Conservation (phyloP, 2,329 filamentous ascomycete genomes). For the Alternaria incomplexa region DNA sequence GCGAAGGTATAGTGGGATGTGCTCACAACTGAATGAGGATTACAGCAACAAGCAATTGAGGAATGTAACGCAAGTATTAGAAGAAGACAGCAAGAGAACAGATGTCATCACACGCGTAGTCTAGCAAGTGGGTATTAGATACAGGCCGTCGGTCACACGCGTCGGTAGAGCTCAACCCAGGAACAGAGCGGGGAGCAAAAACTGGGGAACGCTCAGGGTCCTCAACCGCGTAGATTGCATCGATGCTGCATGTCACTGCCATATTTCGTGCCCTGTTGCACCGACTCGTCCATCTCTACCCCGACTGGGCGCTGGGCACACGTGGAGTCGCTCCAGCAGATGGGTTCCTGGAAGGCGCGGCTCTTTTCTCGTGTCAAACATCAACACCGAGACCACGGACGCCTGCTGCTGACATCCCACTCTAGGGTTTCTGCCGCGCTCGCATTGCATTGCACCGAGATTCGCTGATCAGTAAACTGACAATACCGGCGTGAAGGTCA, state of each 20-base stretch:
- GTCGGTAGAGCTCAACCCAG: conserved; percentile 8
- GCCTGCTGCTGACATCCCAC: conserved; percentile 5
- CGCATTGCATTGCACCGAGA: conserved; percentile 28
- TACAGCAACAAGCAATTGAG: background rate
- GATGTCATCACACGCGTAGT: conserved; percentile 4
- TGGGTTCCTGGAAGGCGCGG: conserved; percentile 19
- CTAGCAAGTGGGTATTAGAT: conserved; percentile 4
- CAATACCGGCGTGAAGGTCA: conserved; percentile 15
- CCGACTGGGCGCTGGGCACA: conserved; percentile 23
- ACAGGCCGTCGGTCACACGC: conserved; percentile 4
- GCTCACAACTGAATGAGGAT: background rate
- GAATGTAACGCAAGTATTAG: background rate
- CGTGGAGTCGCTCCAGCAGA: conserved; percentile 20
- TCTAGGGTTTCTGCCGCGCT: conserved; percentile 14
- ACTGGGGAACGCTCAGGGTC: conserved; percentile 15
- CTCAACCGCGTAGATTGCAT: conserved; percentile 5
- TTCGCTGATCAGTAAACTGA: conserved; percentile 22
- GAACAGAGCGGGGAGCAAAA: conserved; percentile 10
- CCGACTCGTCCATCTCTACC: conserved; percentile 28
- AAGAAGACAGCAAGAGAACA: background rate
- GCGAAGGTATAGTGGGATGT: background rate
- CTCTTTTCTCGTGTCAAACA: conserved; percentile 6
- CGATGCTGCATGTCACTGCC: conserved; percentile 9
- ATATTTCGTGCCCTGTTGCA: conserved; percentile 28
- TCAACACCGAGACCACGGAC: conserved; percentile 12